Base-by-base conservation (phyloP, 441 rosid genomes). In the Bocquillonia castaneifolia region DNA sequence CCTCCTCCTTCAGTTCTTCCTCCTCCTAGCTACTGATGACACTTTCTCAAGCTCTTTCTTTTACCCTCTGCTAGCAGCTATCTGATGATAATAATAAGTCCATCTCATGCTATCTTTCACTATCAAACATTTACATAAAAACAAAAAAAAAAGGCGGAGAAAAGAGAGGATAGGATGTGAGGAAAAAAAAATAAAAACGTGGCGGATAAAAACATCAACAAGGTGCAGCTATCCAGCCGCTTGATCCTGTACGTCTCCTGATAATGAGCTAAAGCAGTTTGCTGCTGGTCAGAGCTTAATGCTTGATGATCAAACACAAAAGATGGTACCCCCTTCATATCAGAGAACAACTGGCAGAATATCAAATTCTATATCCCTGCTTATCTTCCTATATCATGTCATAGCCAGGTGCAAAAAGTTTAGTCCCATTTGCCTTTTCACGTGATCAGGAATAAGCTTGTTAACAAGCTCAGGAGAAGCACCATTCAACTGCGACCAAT, bases 391-490 rank as follows among this genome's bases (percentile, higher is more conserved):
- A 10, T 3, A 52, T 72, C 63, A 87, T 70, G 92, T 79, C 52
- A 84, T 88, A 25, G 82, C 82, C 55, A 79, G 83, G 71, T 84
- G 89, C 85, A 86, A 71, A 81, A 91, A 84, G 78, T 83, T 84
- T 36, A 81, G 79, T 64, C 93, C 96, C 79, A 85, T 72, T 73
- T 86, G 92, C 72, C 90, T 81, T 75, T 87, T 87, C 77, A 85
- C 83, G 70, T 90, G 91, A 32, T 92, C 98, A n/a, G 98, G 98
- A 66, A 90, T 87, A 80, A 92, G 79, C 89, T 86, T 90, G 77
- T 83, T 88, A 20, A 88, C 85, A 22, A 92, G 93, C 71, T 92
- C 96, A 23, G 88, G 85, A 55, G 98, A 84, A 66, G 93, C 89
- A 57, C 84, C 95, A 26, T 83, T 73, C 79, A 92, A 68, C 93